A percentile compares a stretch with the other conserved stretches of the same genome.
These are phyloP conservation scores for Nicotiana paniculata DNA, from an alignment of 257 asterid species.

Conservation along the genomic window DNA sequence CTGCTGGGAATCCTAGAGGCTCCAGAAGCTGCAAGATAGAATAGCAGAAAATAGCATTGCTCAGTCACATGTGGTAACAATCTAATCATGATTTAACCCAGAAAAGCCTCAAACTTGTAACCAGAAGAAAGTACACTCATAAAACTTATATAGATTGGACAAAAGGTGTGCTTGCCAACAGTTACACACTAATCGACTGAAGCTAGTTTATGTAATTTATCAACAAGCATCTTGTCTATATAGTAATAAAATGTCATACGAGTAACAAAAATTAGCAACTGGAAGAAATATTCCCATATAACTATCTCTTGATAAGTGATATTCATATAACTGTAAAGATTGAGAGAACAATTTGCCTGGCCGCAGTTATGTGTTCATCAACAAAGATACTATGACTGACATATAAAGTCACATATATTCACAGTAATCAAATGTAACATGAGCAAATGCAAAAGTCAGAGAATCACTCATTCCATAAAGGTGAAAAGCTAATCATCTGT, in stretches of 20 bases:
- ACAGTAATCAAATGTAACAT: background rate
- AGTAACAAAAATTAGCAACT: background rate
- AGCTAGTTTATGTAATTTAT: background rate
- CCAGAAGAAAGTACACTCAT: background rate
- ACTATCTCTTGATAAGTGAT: background rate
- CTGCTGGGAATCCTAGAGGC: conserved; percentile 43
- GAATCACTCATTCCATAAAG: background rate
- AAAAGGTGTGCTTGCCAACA: background rate
- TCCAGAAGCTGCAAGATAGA: conserved; percentile 23
- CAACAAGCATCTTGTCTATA: background rate
- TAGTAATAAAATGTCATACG: background rate
- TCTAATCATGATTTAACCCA: background rate
- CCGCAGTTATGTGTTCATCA: background rate
- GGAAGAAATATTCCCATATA: background rate
- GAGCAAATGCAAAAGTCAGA: background rate
- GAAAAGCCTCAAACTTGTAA: background rate
- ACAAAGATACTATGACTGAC: background rate
- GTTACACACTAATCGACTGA: background rate
- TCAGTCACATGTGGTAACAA: background rate
- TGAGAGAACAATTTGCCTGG: background rate
- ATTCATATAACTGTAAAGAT: background rate
- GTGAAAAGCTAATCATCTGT: background rate
- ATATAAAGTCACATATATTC: background rate
- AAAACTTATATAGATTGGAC: background rate
- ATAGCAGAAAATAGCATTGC: background rate